These are phyloP conservation scores for Elaeis guineensis DNA, from an alignment of 176 grass and related monocot species.

Conservation along the genomic window DNA sequence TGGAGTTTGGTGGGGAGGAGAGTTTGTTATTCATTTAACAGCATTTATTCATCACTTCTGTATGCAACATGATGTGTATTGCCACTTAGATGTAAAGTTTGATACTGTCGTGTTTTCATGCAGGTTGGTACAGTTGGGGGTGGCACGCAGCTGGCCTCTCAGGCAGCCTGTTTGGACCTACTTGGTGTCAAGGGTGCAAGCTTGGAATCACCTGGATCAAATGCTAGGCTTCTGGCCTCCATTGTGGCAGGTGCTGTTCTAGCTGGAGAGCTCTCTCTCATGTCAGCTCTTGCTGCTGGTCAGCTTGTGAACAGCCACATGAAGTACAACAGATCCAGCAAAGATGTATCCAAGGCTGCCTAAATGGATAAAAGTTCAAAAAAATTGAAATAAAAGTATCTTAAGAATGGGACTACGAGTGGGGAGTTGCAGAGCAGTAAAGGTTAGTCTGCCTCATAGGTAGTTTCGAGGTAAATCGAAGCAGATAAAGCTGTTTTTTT, in stretches of 20 bases:
- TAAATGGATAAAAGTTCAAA: too few relatives aligned
- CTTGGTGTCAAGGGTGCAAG: conserved; percentile 73
- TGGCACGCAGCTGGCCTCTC: conserved; percentile 79
- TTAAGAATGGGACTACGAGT: too few relatives aligned
- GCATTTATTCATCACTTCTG: too few relatives aligned
- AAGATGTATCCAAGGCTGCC: conserved; percentile 46
- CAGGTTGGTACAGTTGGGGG: conserved; percentile 96
- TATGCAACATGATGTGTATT: too few relatives aligned
- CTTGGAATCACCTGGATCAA: conserved; percentile 53
- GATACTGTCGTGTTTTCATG: background rate
- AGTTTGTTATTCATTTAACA: too few relatives aligned
- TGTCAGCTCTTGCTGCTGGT: conserved; percentile 74
- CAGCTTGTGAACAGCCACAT: conserved; percentile 93
- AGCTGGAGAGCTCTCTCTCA: conserved; percentile 80
- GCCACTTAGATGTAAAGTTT: too few relatives aligned
- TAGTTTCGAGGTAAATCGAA: too few relatives aligned
- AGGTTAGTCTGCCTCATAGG: too few relatives aligned
- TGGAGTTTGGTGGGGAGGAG: too few relatives aligned
- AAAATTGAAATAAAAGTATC: too few relatives aligned
- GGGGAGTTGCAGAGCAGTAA: too few relatives aligned
- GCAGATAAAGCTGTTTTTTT: too few relatives aligned
- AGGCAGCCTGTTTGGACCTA: conserved; percentile 76
- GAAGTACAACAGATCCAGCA: conserved; percentile 92
- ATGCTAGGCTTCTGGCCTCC: conserved; percentile 72
- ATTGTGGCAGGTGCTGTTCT: conserved; percentile 85